A percentile compares a stretch with the other conserved stretches of the same genome.
These are phyloP conservation scores for Bromus sterilis DNA, from an alignment of 176 grass and related monocot species.

Conservation along the genomic window DNA sequence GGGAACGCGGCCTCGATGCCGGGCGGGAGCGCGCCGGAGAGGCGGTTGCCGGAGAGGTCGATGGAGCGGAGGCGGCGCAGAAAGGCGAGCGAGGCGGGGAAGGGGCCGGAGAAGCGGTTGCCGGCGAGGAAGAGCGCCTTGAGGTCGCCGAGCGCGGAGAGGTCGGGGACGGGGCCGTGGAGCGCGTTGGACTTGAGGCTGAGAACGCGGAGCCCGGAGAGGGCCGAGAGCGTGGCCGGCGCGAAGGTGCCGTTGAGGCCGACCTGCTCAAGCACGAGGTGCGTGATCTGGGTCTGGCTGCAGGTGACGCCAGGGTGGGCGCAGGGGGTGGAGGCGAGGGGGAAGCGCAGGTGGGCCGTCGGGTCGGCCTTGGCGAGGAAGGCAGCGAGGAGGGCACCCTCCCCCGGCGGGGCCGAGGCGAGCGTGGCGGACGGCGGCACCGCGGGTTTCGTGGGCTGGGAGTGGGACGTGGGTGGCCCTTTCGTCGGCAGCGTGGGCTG, in stretches of 20 bases:
- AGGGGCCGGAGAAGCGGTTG: slow-evolving; percentile 76
- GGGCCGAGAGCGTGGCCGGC: slow-evolving; percentile 28
- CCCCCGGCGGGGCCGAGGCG: background rate
- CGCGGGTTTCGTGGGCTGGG: slow-evolving; percentile 7
- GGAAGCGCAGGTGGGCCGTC: slow-evolving; percentile 25
- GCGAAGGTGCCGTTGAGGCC: slow-evolving; percentile 66
- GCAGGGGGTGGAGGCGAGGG: slow-evolving; percentile 26
- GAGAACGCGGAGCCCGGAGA: slow-evolving; percentile 67
- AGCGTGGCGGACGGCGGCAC: slow-evolving; percentile 9
- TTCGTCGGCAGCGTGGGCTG: background rate
- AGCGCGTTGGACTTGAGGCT: slow-evolving; percentile 87
- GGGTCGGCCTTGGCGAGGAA: slow-evolving; percentile 83
- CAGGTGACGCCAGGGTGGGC: slow-evolving; percentile 44
- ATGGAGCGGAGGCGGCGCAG: slow-evolving; percentile 75
- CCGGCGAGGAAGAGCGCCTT: slow-evolving; percentile 72
- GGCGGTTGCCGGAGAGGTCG: slow-evolving; percentile 64
- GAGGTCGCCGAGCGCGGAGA: slow-evolving; percentile 74
- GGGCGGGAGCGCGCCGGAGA: slow-evolving; percentile 53
- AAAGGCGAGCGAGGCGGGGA: slow-evolving; percentile 51
- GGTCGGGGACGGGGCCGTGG: slow-evolving; percentile 58
- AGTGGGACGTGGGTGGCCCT: background rate
- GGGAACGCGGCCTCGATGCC: slow-evolving; percentile 50
- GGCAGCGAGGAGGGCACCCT: slow-evolving; percentile 18
- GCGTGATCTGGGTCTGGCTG: slow-evolving; percentile 44
- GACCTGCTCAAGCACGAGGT: slow-evolving; percentile 57